Evolutionary conservation across 1,139 yeast species (phyloP), one percentile per base, ranked within the genome.

Genomic region (Geotrichum klebahnii): DNA sequence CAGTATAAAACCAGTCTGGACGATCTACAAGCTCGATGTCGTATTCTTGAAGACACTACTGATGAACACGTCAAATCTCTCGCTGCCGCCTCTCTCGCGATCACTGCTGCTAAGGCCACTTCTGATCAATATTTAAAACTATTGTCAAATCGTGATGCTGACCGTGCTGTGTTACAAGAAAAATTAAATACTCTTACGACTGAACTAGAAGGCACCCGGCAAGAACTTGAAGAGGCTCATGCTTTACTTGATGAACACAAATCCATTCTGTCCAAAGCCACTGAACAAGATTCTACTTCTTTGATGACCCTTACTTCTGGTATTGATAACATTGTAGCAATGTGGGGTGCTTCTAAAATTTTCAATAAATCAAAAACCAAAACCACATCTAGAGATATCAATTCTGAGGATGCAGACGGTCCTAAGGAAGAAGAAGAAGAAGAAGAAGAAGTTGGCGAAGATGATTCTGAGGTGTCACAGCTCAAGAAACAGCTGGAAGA

Each of bases 271-370:
- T 3, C 42, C 14, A 44, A 23, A 19, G 37, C 26, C 1, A 20
- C 44, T 5, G 43, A 49, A n/a, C 45, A 49, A 22, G 36, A 34
- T 10, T 2, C 37, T 57, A 55, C 33, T 53, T 38, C 65, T 9
- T 46, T 58, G n/a, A 31, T 49, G 22, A 63, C 66, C 5, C 53
- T 64, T 53, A 54, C 57, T 9, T 50, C 54, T 16, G 65, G 64
- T 5, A 59, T 64, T 40, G 58, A 53, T 22, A 53, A 54, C 50
- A 58, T 64, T 50, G 61, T 60, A n/a, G 46, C 63, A n/a, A 49
- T 64, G 57, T 64, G 68, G 68, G 59, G 61, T 5, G 62, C 57
- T 1, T 57, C 63, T 19, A 61, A 61, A 39, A 54, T 52, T 20
- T 57, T 62, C 42, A 44, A 54, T 16, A 43, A 19, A n/a, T 28